These are phyloP conservation scores for Tephrocybe sp. DNA, from an alignment of 768 basidiomycete genomes.

Conservation along the genomic window DNA sequence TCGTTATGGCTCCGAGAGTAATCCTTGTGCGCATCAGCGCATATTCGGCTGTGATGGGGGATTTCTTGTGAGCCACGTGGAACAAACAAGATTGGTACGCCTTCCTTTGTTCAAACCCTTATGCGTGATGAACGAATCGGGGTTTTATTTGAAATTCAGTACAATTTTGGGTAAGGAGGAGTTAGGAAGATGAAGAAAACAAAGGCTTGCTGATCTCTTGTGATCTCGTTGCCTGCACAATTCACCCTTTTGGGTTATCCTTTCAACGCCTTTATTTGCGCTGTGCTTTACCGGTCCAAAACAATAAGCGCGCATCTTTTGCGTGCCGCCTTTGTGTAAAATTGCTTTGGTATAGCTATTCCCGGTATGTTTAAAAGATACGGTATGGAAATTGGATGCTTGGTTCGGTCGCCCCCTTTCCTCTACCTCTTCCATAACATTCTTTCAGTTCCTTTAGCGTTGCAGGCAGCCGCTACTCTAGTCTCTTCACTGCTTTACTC, in stretches of 20 bases:
- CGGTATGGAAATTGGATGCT: conserved; percentile 7
- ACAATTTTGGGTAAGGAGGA: conserved; percentile 3
- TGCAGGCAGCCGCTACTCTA: conserved; percentile 26
- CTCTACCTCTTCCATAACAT: conserved; percentile 13
- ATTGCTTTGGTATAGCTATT: conserved; percentile 4
- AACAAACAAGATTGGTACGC: conserved; percentile 20
- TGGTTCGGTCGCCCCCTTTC: conserved; percentile 13
- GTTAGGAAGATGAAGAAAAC: conserved; percentile 7
- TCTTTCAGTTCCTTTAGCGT: conserved; percentile 17
- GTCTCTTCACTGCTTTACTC: conserved; percentile 8
- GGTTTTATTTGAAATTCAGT: conserved; percentile 10
- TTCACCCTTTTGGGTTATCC: conserved; percentile 12
- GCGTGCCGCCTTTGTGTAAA: conserved; percentile 17
- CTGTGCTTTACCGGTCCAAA: background rate
- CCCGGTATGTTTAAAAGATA: conserved; percentile 12
- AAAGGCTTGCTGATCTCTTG: conserved; percentile 11
- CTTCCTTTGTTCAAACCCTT: conserved; percentile 16
- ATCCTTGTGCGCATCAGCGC: background rate
- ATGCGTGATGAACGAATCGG: conserved; percentile 9
- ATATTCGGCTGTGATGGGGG: conserved; percentile 3
- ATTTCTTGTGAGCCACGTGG: conserved; percentile 14
- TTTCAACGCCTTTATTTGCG: conserved; percentile 7
- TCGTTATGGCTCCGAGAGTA: background rate
- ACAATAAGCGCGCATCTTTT: conserved; percentile 19
- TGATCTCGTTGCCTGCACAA: conserved; percentile 2